Evolutionary conservation across 2,329 filamentous ascomycete species (phyloP).

Genomic region (Domatiomyces catenatus): DNA sequence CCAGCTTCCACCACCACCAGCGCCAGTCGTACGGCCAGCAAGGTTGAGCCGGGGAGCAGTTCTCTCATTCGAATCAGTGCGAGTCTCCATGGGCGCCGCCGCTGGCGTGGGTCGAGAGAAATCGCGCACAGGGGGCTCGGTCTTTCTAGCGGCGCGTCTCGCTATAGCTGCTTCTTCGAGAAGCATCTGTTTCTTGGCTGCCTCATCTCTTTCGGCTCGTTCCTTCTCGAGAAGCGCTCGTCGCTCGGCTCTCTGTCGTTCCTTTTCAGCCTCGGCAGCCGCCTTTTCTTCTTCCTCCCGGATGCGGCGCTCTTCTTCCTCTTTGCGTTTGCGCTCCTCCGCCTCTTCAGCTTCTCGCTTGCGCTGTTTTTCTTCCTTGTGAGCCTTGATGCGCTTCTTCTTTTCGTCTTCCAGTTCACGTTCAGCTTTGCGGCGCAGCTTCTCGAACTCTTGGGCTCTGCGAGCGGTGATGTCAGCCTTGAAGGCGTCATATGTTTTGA

Average conservation of each 20-base stretch:
- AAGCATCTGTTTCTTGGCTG: constrained; percentile 52
- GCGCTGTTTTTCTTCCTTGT: constrained; percentile 63
- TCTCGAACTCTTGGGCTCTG: constrained; percentile 90
- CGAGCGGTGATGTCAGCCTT: constrained; percentile 67
- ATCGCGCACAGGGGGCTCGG: constrained; percentile 25
- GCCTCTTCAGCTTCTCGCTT: constrained; percentile 78
- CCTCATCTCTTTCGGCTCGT: constrained; percentile 48
- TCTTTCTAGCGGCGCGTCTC: constrained; percentile 52
- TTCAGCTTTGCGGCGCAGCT: constrained; percentile 78
- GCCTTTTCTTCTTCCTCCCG: constrained; percentile 77
- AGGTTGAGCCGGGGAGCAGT: constrained; percentile 42
- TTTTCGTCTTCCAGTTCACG: constrained; percentile 88
- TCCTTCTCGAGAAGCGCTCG: constrained; percentile 44
- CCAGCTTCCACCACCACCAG: constrained; percentile 36
- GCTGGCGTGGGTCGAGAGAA: constrained; percentile 20
- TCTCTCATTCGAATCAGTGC: constrained; percentile 36
- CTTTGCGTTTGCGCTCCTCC: constrained; percentile 57
- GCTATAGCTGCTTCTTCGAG: constrained; percentile 81
- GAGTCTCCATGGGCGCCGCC: constrained; percentile 27
- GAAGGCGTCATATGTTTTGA: constrained; percentile 74
- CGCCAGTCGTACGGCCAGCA: constrained; percentile 34
- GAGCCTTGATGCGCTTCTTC: constrained; percentile 70
- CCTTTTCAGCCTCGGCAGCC: constrained; percentile 63
- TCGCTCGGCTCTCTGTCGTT: constrained; percentile 58
- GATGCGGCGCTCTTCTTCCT: constrained; percentile 70